Base-by-base conservation (phyloP, 495 filamentous ascomycete genomes). In the Aspergillus biplanus region DNA sequence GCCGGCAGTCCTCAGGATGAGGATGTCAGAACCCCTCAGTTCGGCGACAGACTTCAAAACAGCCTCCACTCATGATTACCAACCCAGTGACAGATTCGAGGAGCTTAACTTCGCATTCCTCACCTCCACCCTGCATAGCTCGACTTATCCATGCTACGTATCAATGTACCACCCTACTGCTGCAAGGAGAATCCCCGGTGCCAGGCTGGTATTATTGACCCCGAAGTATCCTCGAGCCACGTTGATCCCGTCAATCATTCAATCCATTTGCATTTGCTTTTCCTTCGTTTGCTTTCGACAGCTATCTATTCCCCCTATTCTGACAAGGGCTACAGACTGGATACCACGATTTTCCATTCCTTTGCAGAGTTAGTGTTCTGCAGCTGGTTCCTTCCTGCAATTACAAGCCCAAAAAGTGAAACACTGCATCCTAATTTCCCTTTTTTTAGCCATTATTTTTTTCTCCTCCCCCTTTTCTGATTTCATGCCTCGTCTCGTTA, bases 161-260 rank as follows among this genome's bases (percentile, higher is more conserved):
- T 44, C 39, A 44, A 54, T 47, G 15, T 39, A 58, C 31, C 21
- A 13, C 55, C 21, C 16, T 44, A 13, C 31, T 42, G 37, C 55
- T 58, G 55, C 18, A 58, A 58, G 55, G 55, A 46, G 55, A 21
- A 15, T n/a, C 37, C 35, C 21, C 21, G 2, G 21, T 27, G 21
- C 21, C 21, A 27, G 21, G 21, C 21, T 2, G 21, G 21, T 27
- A 27, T 46, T 21, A n/a, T 50, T 50, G 12, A 27, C 16, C 27
- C 47, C 47, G 21, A 27, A 27, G 5, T 53, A 15, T 33, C 50
- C 5, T 15, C 50, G 1, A 13, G 34, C 33, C 6, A 44, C 21
- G 34, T 21, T 57, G 34, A 57, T 57, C 35, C 11, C 9, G 35
- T 46, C 55, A 44, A 46, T 37, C 33, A 44, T 6, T 44, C 39